Conservation (phyloP, 495 filamentous ascomycete genomes). For the Penicillium coffeae region DNA sequence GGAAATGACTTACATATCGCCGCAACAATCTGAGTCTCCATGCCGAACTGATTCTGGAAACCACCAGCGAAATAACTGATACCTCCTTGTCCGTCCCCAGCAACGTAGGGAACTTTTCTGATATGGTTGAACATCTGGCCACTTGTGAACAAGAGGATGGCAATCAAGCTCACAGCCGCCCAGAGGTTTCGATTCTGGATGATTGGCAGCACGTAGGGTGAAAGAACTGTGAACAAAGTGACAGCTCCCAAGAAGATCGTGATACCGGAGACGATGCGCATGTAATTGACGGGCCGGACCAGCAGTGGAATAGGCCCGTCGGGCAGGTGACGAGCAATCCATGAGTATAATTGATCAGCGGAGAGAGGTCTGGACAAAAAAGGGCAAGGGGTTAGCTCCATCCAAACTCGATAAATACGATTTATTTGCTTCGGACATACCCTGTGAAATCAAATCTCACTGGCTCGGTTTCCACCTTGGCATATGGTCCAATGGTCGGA, state of each 20-base stretch:
- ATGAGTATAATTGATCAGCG: constrained; percentile 74
- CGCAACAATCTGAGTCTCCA: constrained; percentile 95
- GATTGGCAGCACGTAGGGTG: constrained; percentile 78
- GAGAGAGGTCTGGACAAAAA: constrained; percentile 55
- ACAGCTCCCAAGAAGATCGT: constrained; percentile 63
- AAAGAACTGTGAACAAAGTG: constrained; percentile 69
- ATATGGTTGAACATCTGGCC: constrained; percentile 99
- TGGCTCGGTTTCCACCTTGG: constrained; percentile 65
- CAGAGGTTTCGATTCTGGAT: constrained; percentile 89
- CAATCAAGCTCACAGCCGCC: constrained; percentile 85
- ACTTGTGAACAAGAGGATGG: constrained; percentile 89
- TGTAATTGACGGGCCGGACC: constrained; percentile 81
- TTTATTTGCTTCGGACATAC: constrained; percentile 52
- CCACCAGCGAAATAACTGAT: constrained; percentile 89
- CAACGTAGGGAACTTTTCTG: constrained; percentile 91
- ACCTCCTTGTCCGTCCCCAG: constrained; percentile 78
- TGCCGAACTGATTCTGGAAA: constrained; percentile 91
- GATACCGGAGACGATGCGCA: constrained; percentile 63
- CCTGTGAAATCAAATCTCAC: constrained; percentile 83
- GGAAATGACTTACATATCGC: constrained; percentile 77
- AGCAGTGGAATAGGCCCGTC: constrained; percentile 70
- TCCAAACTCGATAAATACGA: too few relatives aligned
- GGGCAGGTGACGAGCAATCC: constrained; percentile 74
- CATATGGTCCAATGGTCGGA: constrained; percentile 80
- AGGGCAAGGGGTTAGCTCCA: neutral